Conservation (phyloP, 495 filamentous ascomycete species). For the Aspergillus mulundensis region DNA sequence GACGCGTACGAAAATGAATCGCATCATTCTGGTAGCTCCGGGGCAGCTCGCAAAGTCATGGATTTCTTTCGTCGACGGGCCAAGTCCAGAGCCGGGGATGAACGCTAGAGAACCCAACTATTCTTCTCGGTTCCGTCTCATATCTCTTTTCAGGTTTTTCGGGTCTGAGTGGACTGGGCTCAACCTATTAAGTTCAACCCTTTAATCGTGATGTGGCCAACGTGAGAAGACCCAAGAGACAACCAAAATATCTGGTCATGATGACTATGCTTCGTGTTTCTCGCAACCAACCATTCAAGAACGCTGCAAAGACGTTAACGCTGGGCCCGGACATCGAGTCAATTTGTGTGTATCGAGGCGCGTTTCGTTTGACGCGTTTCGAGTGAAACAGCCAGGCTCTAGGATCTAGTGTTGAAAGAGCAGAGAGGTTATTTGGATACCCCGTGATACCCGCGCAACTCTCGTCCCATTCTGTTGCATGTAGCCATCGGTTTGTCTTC, state of each 20-base stretch:
- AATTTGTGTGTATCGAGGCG: slow-evolving; percentile 15
- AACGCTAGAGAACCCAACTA: slow-evolving; percentile 28
- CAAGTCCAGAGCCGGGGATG: slow-evolving; percentile 65
- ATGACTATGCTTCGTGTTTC: slow-evolving; percentile 10
- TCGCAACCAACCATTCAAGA: slow-evolving; percentile 12
- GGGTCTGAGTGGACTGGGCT: slow-evolving; percentile 3
- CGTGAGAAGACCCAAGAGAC: slow-evolving; percentile 9
- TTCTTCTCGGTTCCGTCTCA: slow-evolving; percentile 3
- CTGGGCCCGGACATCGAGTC: slow-evolving; percentile 8
- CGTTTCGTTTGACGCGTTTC: slow-evolving; percentile 17
- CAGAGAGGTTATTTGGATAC: slow-evolving; percentile 44
- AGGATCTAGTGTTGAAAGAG: slow-evolving; percentile 28
- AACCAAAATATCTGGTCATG: slow-evolving; percentile 14
- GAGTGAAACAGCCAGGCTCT: slow-evolving; percentile 23
- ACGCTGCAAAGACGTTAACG: slow-evolving; percentile 10
- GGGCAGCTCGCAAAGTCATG: slow-evolving; percentile 89
- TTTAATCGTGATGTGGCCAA: slow-evolving; percentile 6
- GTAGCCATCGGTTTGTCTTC: slow-evolving; percentile 33
- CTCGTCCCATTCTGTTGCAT: slow-evolving; percentile 39
- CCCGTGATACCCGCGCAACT: slow-evolving; percentile 45
- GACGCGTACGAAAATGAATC: slow-evolving; percentile 84
- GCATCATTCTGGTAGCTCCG: slow-evolving; percentile 74
- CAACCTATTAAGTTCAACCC: slow-evolving; percentile 1
- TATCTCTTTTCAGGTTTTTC: slow-evolving; percentile 6
- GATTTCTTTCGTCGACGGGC: slow-evolving; percentile 92